Evolutionary conservation across 805 yeast species (phyloP), one percentile per base, ranked within the genome.

Genomic region (Myxozyma neotropica): DNA sequence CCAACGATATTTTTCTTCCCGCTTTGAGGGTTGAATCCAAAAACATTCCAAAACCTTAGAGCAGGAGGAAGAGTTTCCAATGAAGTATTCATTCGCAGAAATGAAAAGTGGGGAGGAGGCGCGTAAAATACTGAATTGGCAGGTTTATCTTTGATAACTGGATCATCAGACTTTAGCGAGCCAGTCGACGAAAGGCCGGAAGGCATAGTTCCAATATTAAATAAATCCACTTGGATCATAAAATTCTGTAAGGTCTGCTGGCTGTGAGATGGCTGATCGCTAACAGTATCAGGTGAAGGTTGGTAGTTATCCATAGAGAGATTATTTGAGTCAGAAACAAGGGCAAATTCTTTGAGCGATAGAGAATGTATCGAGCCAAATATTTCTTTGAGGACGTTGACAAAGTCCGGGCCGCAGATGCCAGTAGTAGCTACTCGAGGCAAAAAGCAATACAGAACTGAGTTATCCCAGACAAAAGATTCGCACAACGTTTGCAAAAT

Each of bases 1-100:
- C 72, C 46, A 1, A 64, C 53, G 12, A 74, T 51, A 42, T 73
- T 68, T 27, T 72, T 73, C 10, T 69, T 60, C 0, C 72, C 74
- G 27, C 61, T 45, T 13, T 61, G 57, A 0, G 79, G 79, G 12
- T 68, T 54, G 31, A 77, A 64, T 1, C 76, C 75, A 64, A 76
- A 70, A 2, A 69, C 60, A 44, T 73, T 69, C 79, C 79, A 76
- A 58, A 76, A 76, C 26, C 76, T 55, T 17, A 77, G 55, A 10
- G 75, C 73, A 0, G 78, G 70, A 0, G 77, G 71, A 17, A 74
- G 65, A 0, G 76, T 76, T 51, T 72, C 73, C 29, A 74, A 59
- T 3, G 42, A 52, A 24, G 70, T 68, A 15, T 69, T 68, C 35
- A 66, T 67, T 5, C 75, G 63, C 49, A 55, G 49, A 12, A 73